Conservation (phyloP, 2,329 filamentous ascomycete species). For the Calonectria fujianensis region DNA sequence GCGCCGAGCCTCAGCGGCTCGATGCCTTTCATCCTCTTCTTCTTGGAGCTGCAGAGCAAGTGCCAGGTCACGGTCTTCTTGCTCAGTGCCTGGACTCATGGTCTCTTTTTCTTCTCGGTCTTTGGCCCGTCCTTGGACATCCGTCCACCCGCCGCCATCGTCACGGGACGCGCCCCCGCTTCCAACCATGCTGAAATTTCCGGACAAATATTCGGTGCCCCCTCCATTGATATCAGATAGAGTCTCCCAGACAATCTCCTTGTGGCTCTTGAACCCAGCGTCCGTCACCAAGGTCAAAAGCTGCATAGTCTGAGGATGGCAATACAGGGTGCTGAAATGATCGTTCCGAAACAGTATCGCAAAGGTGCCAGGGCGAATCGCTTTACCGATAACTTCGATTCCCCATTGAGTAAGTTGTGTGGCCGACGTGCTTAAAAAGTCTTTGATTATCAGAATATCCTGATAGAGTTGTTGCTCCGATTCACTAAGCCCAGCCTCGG, state of each 20-base stretch:
- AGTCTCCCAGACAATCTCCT: conserved; percentile 97
- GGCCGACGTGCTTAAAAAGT: conserved; percentile 85
- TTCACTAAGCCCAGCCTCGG: conserved; percentile 73
- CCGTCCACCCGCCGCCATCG: conserved; percentile 71
- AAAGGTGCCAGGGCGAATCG: conserved; percentile 84
- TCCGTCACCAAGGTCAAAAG: conserved; percentile 93
- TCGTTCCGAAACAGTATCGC: conserved; percentile 98
- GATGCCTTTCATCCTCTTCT: conserved; percentile 89
- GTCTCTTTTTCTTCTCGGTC: conserved; percentile 53
- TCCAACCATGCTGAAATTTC: conserved; percentile 93
- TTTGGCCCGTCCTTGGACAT: conserved; percentile 65
- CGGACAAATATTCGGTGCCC: conserved; percentile 88
- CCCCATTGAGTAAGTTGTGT: conserved; percentile 93
- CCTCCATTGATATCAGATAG: conserved; percentile 91
- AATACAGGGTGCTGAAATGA: conserved; percentile 95
- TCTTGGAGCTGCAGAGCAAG: conserved; percentile 95
- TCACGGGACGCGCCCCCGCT: conserved; percentile 53
- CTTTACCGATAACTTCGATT: conserved; percentile 82
- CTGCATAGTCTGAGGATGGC: conserved; percentile 85
- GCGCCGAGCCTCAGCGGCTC: conserved; percentile 78
- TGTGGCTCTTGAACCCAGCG: conserved; percentile 89
- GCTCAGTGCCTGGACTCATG: conserved; percentile 69
- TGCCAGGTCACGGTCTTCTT: conserved; percentile 91
- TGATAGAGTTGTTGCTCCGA: conserved; percentile 88
- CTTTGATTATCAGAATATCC: conserved; percentile 89